A percentile compares a stretch with the other conserved stretches of the same genome.
phyloP scores from a whole-genome alignment of 495 filamentous ascomycete species.

The Tricharina praecox region DNA sequence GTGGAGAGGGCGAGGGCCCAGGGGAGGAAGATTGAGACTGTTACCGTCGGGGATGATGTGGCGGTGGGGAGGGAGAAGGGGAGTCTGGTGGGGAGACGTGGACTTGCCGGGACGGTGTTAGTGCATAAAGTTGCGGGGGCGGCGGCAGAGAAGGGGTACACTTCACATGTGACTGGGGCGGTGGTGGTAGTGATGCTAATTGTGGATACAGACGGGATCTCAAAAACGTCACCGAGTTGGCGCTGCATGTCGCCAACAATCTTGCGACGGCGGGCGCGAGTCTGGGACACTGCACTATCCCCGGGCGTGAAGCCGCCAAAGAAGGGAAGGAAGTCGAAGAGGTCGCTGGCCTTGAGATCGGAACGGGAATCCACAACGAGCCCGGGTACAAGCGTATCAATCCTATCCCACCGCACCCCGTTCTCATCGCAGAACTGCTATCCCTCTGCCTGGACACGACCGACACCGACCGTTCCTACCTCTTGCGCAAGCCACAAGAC shows the following conservation, averaged over 20 bases:
- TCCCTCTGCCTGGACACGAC: neutral
- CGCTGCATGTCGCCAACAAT: constrained; percentile 49
- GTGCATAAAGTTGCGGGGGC: constrained; percentile 29
- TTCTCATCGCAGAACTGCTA: neutral
- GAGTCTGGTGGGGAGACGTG: constrained; percentile 80
- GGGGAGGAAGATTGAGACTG: constrained; percentile 70
- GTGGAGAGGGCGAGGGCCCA: constrained; percentile 79
- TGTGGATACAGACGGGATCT: neutral
- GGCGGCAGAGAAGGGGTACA: neutral
- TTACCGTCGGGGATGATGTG: constrained; percentile 88
- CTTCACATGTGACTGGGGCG: neutral
- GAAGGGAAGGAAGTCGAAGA: constrained; percentile 36
- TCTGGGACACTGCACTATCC: constrained; percentile 80
- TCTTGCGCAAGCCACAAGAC: neutral
- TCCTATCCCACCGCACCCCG: neutral
- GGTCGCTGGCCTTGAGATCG: constrained; percentile 69
- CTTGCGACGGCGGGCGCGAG: constrained; percentile 69
- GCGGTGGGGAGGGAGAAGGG: constrained; percentile 67
- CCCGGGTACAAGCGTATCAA: constrained; percentile 58
- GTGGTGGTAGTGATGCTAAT: neutral
- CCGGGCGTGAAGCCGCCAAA: constrained; percentile 41
- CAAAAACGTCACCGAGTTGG: neutral
- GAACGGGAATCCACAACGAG: constrained; percentile 98
- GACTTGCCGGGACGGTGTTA: constrained; percentile 78
- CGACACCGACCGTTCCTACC: neutral